These are phyloP conservation scores for Rosa hybrid DNA, from an alignment of 331 rosid genomes.

Conservation along the genomic window DNA sequence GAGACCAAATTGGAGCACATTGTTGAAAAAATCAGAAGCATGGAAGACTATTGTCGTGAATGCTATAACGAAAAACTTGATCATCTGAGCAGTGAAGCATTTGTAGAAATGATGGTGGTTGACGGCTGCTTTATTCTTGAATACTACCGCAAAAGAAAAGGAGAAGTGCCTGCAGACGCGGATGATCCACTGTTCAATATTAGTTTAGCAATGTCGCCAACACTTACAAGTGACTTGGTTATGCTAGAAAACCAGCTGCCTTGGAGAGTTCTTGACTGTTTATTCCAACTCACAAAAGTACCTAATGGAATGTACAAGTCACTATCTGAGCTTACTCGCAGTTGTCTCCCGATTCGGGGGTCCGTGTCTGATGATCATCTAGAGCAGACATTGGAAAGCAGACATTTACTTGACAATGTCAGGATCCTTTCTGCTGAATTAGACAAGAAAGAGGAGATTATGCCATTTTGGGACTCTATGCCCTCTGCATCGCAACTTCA, in stretches of 20 bases:
- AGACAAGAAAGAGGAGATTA: neutral
- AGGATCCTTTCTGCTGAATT: neutral
- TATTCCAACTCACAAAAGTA: neutral
- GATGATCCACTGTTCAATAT: neutral
- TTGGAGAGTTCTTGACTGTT: neutral
- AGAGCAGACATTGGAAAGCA: neutral
- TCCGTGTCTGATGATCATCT: neutral
- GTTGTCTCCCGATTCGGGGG: neutral
- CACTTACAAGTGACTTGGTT: neutral
- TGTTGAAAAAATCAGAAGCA: neutral
- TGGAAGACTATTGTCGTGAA: neutral
- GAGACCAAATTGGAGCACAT: constrained; percentile 2
- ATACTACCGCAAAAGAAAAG: neutral
- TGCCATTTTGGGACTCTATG: neutral
- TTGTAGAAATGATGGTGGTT: neutral
- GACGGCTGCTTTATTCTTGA: constrained; percentile 3
- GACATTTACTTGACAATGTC: constrained; percentile 5
- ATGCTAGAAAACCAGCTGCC: constrained; percentile 6
- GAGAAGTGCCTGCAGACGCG: neutral
- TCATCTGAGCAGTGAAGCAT: neutral
- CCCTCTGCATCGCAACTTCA: neutral
- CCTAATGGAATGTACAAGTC: neutral
- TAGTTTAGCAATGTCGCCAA: neutral
- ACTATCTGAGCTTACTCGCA: neutral
- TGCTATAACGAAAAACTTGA: neutral